These are phyloP conservation scores for Pleurostoma richardsiae DNA, from an alignment of 2,329 filamentous ascomycete species.

Conservation along the genomic window DNA sequence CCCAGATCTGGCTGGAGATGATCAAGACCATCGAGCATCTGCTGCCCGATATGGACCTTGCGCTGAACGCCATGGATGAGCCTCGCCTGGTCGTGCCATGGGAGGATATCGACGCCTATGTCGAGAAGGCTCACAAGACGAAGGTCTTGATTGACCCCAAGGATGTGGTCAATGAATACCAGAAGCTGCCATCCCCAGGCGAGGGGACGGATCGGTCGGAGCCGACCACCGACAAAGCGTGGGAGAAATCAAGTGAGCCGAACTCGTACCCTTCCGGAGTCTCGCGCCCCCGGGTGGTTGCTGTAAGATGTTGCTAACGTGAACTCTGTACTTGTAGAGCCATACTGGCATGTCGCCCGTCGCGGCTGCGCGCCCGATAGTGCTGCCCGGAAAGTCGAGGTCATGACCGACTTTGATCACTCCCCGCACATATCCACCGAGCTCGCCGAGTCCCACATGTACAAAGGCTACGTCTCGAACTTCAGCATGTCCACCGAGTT, in stretches of 20 bases:
- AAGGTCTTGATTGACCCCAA: conserved; percentile 36
- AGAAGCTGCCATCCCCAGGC: conserved; percentile 31
- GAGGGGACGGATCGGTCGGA: conserved; percentile 26
- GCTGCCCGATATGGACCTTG: conserved; percentile 63
- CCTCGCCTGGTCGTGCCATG: conserved; percentile 59
- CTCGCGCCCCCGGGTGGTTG: background rate
- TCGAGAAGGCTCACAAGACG: conserved; percentile 46
- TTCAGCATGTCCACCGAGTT: conserved; percentile 56
- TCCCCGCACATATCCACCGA: conserved; percentile 39
- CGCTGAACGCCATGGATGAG: conserved; percentile 64
- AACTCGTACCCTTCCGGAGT: background rate
- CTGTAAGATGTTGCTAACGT: conserved; percentile 8
- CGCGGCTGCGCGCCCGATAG: conserved; percentile 60
- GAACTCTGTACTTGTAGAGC: conserved; percentile 23
- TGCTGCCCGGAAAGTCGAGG: conserved; percentile 44
- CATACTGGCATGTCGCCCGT: conserved; percentile 53
- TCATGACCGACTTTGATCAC: conserved; percentile 37
- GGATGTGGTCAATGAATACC: conserved; percentile 38
- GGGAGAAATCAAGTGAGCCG: conserved; percentile 45
- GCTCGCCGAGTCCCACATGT: conserved; percentile 42
- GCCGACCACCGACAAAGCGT: conserved; percentile 33
- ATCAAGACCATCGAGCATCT: conserved; percentile 46
- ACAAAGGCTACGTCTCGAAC: conserved; percentile 56
- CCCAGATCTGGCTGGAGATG: conserved; percentile 49
- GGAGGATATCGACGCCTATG: conserved; percentile 52